phyloP scores from a whole-genome alignment of 805 yeast species.

The Cyberlindnera euphorbiae region DNA sequence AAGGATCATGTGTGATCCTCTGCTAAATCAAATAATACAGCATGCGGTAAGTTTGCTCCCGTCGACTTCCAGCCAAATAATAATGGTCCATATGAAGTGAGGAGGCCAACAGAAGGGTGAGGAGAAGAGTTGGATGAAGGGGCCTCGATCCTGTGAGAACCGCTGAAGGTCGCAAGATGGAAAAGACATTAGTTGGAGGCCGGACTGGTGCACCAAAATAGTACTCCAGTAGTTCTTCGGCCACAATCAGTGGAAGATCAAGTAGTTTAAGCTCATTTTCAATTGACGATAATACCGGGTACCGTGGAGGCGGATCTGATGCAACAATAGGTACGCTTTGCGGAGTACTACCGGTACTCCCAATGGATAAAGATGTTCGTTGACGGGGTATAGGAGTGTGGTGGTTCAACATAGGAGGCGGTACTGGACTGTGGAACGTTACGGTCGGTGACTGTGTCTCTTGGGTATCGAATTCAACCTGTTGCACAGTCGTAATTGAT shows the following conservation, averaged over 20 bases:
- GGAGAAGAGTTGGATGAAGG: slow-evolving; percentile 15
- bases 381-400: too few species aligned
- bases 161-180: slow-evolving; percentile 19
- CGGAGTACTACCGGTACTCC: too few species aligned
- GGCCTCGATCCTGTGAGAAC: slow-evolving; percentile 16
- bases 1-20: slow-evolving; percentile 7
- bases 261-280: slow-evolving; percentile 10
- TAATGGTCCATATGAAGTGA: slow-evolving; percentile 21
- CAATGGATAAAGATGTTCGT: too few species aligned
- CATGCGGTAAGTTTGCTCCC: slow-evolving; percentile 17
- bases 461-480: too few species aligned
- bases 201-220: slow-evolving; percentile 16
- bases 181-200: slow-evolving; percentile 22
- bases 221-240: slow-evolving; percentile 21
- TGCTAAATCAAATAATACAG: slow-evolving; percentile 19
- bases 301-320: slow-evolving; percentile 1
- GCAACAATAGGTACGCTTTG: too few species aligned
- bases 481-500: too few species aligned
- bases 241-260: slow-evolving; percentile 18
- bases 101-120: slow-evolving; percentile 17
- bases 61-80: slow-evolving; percentile 20
- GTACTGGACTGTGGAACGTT: too few species aligned
- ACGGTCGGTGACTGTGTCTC: too few species aligned
- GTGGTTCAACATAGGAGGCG: too few species aligned
- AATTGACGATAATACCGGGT: slow-evolving; percentile 10